Evolutionary conservation across 1,284 basidiomycete genomes (phyloP).

Genomic region (Ganoderma multipileum): DNA sequence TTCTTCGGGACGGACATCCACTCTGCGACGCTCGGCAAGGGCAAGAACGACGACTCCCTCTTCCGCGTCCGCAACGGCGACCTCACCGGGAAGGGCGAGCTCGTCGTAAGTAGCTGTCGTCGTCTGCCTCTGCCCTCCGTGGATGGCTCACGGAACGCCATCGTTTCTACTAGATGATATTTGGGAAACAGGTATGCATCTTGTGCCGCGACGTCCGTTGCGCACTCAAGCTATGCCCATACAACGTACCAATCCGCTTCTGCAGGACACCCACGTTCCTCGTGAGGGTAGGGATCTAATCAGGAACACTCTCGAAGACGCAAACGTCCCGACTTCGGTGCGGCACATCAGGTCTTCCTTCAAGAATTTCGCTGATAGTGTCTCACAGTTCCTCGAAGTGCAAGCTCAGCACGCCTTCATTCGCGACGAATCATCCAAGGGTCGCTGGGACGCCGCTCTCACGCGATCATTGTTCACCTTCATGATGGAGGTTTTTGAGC

Average conservation of each 20-base stretch:
- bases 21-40: conserved; percentile 84
- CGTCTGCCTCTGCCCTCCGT: background rate
- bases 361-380: conserved; percentile 2
- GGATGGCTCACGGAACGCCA: background rate
- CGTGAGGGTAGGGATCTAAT: conserved; percentile 85
- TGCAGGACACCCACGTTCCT: conserved; percentile 87
- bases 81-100: conserved; percentile 78
- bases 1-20: conserved; percentile 95
- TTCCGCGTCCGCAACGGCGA: conserved; percentile 76
- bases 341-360: conserved; percentile 31
- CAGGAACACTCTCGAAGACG: conserved; percentile 81
- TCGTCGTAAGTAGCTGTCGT: conserved; percentile 64
- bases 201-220: background rate
- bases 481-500: conserved; percentile 94
- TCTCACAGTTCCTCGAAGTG: conserved; percentile 82
- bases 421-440: conserved; percentile 89
- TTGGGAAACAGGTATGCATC: conserved; percentile 81
- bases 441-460: conserved; percentile 92
- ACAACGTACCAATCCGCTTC: background rate
- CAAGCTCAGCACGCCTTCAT: conserved; percentile 96
- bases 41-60: conserved; percentile 82
- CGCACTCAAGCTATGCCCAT: background rate
- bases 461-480: conserved; percentile 82
- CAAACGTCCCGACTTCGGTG: conserved; percentile 74
- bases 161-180: conserved; percentile 75